Conservation (phyloP, 1,284 basidiomycete species). For the Amylostereum areolatum region DNA sequence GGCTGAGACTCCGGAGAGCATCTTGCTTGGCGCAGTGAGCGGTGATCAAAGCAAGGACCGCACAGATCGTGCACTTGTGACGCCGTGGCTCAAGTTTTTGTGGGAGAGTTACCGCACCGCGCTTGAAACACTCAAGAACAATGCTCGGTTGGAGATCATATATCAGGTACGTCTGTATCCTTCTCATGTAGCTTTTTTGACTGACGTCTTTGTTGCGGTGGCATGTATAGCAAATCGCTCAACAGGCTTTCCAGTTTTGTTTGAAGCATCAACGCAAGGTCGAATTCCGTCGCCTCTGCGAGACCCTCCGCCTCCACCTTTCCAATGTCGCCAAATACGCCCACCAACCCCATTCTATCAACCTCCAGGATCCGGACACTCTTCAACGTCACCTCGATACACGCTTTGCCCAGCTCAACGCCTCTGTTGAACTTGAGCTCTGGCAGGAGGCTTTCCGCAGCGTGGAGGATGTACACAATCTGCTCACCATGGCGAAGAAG, state of each 20-base stretch:
- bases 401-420: conserved; percentile 95
- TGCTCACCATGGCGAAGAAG: conserved; percentile 91
- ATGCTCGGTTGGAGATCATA: conserved; percentile 87
- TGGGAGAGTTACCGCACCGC: conserved; percentile 99
- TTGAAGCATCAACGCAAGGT: conserved; percentile 92
- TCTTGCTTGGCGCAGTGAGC: conserved; percentile 82
- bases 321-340: conserved; percentile 94
- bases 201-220: conserved; percentile 5
- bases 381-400: conserved; percentile 97
- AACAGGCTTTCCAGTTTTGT: conserved; percentile 97
- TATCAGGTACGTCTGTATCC: conserved; percentile 70
- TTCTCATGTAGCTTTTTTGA: not conserved
- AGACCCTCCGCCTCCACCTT: conserved; percentile 93
- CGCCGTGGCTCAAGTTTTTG: conserved; percentile 96
- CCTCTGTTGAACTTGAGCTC: conserved; percentile 97
- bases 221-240: conserved; percentile 76
- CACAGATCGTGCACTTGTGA: conserved; percentile 93
- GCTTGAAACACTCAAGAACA: conserved; percentile 96
- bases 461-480: conserved; percentile 96
- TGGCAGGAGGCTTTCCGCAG: conserved; percentile 99
- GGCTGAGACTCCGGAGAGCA: conserved; percentile 89
- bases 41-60: conserved; percentile 93
- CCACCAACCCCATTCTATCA: conserved; percentile 96
- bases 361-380: conserved; percentile 93
- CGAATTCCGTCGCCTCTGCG: conserved; percentile 96